A percentile compares a stretch with the other conserved stretches of the same genome.
These are phyloP conservation scores for Huntiella decipiens DNA, from an alignment of 2,329 filamentous ascomycete genomes.

Conservation along the genomic window DNA sequence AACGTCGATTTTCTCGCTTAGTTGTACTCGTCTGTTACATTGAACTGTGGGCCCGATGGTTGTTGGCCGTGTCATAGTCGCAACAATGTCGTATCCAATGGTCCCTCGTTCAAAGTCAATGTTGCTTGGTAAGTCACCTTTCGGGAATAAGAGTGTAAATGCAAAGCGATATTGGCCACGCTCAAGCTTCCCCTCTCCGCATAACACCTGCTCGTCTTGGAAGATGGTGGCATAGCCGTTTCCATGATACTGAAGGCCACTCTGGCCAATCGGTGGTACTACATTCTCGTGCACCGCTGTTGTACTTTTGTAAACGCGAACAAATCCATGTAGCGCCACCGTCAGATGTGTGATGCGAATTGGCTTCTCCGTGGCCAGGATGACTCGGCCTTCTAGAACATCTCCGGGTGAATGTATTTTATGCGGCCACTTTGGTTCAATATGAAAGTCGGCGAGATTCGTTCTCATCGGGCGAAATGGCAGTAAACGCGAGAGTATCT, in stretches of 20 bases:
- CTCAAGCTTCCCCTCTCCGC: conserved; percentile 57
- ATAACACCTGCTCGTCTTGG: conserved; percentile 63
- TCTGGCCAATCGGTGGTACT: conserved; percentile 6
- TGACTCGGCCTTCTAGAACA: conserved; percentile 51
- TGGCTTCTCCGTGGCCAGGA: conserved; percentile 54
- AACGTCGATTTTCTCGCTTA: conserved; percentile 73
- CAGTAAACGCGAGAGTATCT: conserved; percentile 33
- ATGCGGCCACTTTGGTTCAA: conserved; percentile 59
- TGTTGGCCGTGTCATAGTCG: conserved; percentile 75
- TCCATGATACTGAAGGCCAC: conserved; percentile 38
- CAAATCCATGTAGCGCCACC: conserved; percentile 58
- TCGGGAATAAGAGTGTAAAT: conserved; percentile 53
- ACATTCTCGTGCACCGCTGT: conserved; percentile 31
- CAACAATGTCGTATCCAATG: conserved; percentile 77
- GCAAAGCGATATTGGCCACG: conserved; percentile 63
- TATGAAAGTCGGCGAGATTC: conserved; percentile 59
- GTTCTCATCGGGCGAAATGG: conserved; percentile 34
- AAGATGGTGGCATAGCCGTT: conserved; percentile 68
- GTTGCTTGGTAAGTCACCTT: conserved; percentile 61
- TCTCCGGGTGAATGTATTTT: conserved; percentile 60
- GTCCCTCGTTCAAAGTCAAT: conserved; percentile 94
- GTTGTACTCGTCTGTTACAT: conserved; percentile 62
- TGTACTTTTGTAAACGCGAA: conserved; percentile 58
- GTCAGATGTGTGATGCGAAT: conserved; percentile 63
- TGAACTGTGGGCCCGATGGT: conserved; percentile 63